Evolutionary conservation across 2,329 filamentous ascomycete genomes (phyloP).

Genomic region (Rhexocercosporidium sp.): DNA sequence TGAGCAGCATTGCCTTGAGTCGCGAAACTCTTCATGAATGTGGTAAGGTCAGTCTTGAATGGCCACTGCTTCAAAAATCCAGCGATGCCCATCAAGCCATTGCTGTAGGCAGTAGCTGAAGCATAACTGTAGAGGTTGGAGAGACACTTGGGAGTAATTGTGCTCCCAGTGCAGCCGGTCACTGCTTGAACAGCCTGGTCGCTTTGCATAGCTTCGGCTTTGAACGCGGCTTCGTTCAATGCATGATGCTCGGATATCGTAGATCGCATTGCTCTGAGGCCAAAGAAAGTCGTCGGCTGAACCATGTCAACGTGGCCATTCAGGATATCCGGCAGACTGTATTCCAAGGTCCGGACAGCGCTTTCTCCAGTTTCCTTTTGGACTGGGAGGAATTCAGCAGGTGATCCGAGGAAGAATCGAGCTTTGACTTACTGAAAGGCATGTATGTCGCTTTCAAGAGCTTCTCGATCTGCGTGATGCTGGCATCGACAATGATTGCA

Average conservation of each 20-base stretch:
- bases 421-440: slow-evolving; percentile 57
- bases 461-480: slow-evolving; percentile 56
- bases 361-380: slow-evolving; percentile 27
- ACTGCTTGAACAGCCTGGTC: slow-evolving; percentile 30
- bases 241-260: slow-evolving; percentile 27
- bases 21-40: slow-evolving; percentile 37
- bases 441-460: slow-evolving; percentile 58
- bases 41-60: slow-evolving; percentile 35
- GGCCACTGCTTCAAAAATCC: slow-evolving; percentile 40
- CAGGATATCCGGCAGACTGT: slow-evolving; percentile 54
- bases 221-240: not conserved
- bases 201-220: slow-evolving; percentile 20
- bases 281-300: slow-evolving; percentile 66
- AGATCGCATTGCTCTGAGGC: slow-evolving; percentile 40
- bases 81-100: slow-evolving; percentile 37
- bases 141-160: slow-evolving; percentile 39
- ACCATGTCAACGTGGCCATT: slow-evolving; percentile 63
- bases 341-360: slow-evolving; percentile 37
- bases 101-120: slow-evolving; percentile 26
- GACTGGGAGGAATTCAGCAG: slow-evolving; percentile 25
- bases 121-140: slow-evolving; percentile 40
- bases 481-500: slow-evolving; percentile 53
- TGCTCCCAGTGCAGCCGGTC: slow-evolving; percentile 35
- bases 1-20: slow-evolving; percentile 33
- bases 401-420: slow-evolving; percentile 56